phyloP scores from a whole-genome alignment of 1,284 basidiomycete genomes.

The Athelia psychrophila region DNA sequence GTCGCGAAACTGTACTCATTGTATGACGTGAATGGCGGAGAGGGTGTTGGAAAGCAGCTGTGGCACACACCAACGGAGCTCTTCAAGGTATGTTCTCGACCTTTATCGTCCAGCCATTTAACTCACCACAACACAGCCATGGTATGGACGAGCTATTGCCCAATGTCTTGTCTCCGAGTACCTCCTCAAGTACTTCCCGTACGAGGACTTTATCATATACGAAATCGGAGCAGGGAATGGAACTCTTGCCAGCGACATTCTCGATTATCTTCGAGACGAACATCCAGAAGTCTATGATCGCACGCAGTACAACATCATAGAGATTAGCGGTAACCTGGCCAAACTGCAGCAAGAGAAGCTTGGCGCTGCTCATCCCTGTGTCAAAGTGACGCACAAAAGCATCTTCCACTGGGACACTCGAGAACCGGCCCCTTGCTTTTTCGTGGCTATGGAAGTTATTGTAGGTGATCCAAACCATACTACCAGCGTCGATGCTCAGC shows the following conservation, averaged over 20 bases:
- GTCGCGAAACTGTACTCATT: conserved; percentile 75
- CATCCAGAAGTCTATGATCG: conserved; percentile 92
- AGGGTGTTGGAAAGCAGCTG: conserved; percentile 84
- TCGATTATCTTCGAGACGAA: conserved; percentile 74
- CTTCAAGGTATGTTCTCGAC: conserved; percentile 76
- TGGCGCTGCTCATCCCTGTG: conserved; percentile 52
- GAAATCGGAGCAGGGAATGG: conserved; percentile 99
- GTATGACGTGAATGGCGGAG: conserved; percentile 60
- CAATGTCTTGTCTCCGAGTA: conserved; percentile 89
- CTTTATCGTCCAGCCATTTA: conserved; percentile 7
- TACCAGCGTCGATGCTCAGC: no score
- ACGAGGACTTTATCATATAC: conserved; percentile 94
- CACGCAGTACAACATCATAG: conserved; percentile 90
- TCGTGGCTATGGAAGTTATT: conserved; percentile 94
- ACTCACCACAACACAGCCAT: conserved; percentile 58
- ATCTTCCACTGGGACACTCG: conserved; percentile 84
- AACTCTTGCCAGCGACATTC: conserved; percentile 86
- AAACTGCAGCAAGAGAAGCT: conserved; percentile 69
- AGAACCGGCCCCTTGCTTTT: conserved; percentile 85
- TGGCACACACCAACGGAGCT: conserved; percentile 99
- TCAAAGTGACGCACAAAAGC: conserved; percentile 78
- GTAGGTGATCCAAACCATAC: conserved; percentile 43
- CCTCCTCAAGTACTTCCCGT: conserved; percentile 91
- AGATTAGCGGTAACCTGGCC: conserved; percentile 85
- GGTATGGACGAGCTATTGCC: conserved; percentile 90